Percentiles rank a stretch among this genome's conserved stretches.
Evolutionary conservation across 495 filamentous ascomycete species (phyloP).

Genomic region (Symbiotaphrina buchneri): DNA sequence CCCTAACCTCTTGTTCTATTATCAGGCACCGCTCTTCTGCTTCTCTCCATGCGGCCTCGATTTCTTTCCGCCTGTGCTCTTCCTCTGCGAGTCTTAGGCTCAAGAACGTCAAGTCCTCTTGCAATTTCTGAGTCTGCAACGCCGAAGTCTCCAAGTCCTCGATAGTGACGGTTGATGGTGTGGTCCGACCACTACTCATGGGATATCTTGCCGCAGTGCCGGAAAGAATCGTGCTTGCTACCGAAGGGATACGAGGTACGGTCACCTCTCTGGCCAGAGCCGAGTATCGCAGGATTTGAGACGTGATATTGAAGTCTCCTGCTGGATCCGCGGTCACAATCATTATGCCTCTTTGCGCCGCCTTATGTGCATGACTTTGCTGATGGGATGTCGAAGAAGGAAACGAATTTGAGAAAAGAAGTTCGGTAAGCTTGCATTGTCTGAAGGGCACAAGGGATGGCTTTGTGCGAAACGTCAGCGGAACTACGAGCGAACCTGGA

Average conservation of each 20-base stretch:
- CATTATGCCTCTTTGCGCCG: conserved; percentile 80
- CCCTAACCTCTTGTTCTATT: conserved; percentile 71
- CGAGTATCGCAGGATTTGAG: conserved; percentile 87
- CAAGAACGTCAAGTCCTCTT: conserved; percentile 45
- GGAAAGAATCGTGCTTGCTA: conserved; percentile 37
- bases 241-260: conserved; percentile 66
- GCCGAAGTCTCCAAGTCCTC: conserved; percentile 60
- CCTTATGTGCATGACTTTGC: conserved; percentile 11
- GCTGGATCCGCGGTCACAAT: conserved; percentile 87
- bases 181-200: conserved; percentile 21
- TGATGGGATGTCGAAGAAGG: conserved; percentile 33
- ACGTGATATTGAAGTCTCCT: conserved; percentile 91
- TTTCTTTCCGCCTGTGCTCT: conserved; percentile 23
- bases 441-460: conserved; percentile 72
- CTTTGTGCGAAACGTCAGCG: conserved; percentile 12
- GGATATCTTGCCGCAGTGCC: conserved; percentile 15
- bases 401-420: conserved; percentile 91
- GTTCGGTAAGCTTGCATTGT: conserved; percentile 90
- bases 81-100: conserved; percentile 35
- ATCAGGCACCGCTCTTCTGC: conserved; percentile 44
- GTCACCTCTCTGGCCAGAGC: conserved; percentile 86
- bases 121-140: conserved; percentile 50
- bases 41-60: conserved; percentile 11
- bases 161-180: conserved; percentile 23
- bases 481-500: not conserved